phyloP scores from a whole-genome alignment of 2,329 filamentous ascomycete species.

The Fusarium goolgardi region DNA sequence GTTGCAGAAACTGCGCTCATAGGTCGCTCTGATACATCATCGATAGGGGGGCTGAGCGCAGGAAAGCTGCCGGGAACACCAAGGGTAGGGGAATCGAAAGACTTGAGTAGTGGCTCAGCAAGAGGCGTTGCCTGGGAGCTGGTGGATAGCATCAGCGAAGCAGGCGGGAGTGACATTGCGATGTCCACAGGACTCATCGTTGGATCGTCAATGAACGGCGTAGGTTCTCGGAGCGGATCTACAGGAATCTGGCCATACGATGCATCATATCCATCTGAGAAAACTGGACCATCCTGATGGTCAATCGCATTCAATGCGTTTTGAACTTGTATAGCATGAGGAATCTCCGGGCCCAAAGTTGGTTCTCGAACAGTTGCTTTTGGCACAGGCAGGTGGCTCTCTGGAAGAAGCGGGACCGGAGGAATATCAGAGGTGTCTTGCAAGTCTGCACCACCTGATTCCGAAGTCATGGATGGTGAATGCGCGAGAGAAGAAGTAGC shows the following conservation, averaged over 20 bases:
- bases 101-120: conserved; percentile 24
- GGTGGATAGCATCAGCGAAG: conserved; percentile 32
- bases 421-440: conserved; percentile 36
- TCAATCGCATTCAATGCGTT: conserved; percentile 31
- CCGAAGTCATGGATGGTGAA: conserved; percentile 33
- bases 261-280: conserved; percentile 20
- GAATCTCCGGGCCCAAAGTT: conserved; percentile 2
- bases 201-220: conserved; percentile 38
- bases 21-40: conserved; percentile 62
- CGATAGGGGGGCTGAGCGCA: conserved; percentile 52
- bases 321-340: conserved; percentile 26
- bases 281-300: conserved; percentile 12
- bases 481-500: conserved; percentile 33
- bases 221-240: conserved; percentile 25
- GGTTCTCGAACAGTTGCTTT: conserved; percentile 10
- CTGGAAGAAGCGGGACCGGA: conserved; percentile 41
- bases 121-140: conserved; percentile 27
- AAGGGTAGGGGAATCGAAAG: conserved; percentile 71
- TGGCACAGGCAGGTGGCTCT: conserved; percentile 14
- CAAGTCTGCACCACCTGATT: conserved; percentile 27
- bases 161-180: conserved; percentile 42
- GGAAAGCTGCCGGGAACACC: conserved; percentile 74
- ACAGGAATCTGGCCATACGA: conserved; percentile 19
- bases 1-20: conserved; percentile 68
- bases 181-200: conserved; percentile 41